phyloP scores from a whole-genome alignment of 345 rosid species.

The Acer campestre region DNA sequence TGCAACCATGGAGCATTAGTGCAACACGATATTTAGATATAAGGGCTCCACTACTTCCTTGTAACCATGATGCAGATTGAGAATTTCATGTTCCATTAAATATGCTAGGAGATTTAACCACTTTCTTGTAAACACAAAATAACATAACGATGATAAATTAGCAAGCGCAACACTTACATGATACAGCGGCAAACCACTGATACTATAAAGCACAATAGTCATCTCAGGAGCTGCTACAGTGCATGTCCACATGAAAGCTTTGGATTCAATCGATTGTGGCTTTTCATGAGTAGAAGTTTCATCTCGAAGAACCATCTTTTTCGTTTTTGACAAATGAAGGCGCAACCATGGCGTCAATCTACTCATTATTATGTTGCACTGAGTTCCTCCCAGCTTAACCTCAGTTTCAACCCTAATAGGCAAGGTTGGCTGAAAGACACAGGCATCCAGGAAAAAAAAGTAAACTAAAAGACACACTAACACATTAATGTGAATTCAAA shows the following conservation, averaged over 20 bases:
- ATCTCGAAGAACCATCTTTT: slow-evolving; percentile 67
- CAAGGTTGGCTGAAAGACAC: slow-evolving; percentile 60
- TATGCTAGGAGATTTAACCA: not conserved
- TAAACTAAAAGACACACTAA: slow-evolving; percentile 14
- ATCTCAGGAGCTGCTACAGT: slow-evolving; percentile 97
- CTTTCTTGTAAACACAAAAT: not conserved
- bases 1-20: not conserved
- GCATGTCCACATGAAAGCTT: slow-evolving; percentile 87
- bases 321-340: slow-evolving; percentile 63
- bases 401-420: slow-evolving; percentile 94
- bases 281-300: slow-evolving; percentile 42
- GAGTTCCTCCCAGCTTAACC: slow-evolving; percentile 92
- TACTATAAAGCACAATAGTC: slow-evolving; percentile 66
- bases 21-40: slow-evolving; percentile 5
- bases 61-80: not conserved
- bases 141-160: not conserved
- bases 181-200: slow-evolving; percentile 65
- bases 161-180: slow-evolving; percentile 67
- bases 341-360: slow-evolving; percentile 85
- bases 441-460: slow-evolving; percentile 15
- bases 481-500: not conserved
- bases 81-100: not conserved
- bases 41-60: slow-evolving; percentile 6
- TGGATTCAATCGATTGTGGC: slow-evolving; percentile 52
- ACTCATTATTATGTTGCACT: slow-evolving; percentile 68